These are phyloP conservation scores for Fistulifera solaris DNA, from an alignment of 108 stramenopile species.

Conservation along the genomic window DNA sequence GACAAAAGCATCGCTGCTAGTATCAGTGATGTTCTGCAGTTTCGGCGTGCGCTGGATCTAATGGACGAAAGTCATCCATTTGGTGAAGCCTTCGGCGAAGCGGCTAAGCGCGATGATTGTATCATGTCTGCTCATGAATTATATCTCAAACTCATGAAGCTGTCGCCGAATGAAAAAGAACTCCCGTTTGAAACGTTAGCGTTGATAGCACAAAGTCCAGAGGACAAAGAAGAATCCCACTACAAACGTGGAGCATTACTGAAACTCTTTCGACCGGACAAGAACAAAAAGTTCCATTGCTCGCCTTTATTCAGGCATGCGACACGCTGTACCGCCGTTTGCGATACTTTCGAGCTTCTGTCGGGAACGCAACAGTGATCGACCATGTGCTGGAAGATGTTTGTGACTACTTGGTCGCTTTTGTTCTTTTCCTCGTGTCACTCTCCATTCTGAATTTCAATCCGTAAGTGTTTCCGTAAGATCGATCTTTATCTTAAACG, in stretches of 20 bases:
- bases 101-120: conserved; percentile 44
- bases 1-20: conserved; percentile 15
- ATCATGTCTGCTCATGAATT: conserved; percentile 50
- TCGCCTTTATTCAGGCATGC: conserved; percentile 55
- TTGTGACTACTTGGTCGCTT: conserved; percentile 36
- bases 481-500: too few relatives aligned
- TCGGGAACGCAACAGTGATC: conserved; percentile 58
- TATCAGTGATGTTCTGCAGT: conserved; percentile 53
- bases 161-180: conserved; percentile 8
- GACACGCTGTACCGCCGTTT: conserved; percentile 52
- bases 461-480: conserved; percentile 39
- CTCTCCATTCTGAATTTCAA: conserved; percentile 50
- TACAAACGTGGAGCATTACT: conserved; percentile 36
- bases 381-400: conserved; percentile 64
- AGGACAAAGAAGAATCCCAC: conserved; percentile 31
- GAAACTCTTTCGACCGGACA: conserved; percentile 37
- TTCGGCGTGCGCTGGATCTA: conserved; percentile 55
- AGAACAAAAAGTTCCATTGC: conserved; percentile 24
- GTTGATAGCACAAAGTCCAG: conserved; percentile 27
- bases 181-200: conserved; percentile 41
- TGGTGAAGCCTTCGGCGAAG: conserved; percentile 58
- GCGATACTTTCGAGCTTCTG: conserved; percentile 38
- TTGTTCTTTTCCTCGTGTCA: conserved; percentile 41
- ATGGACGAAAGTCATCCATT: conserved; percentile 67
- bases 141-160: conserved; percentile 41